A percentile compares a stretch with the other conserved stretches of the same genome.
These are phyloP conservation scores for Phytophthora lateralis DNA, from an alignment of 352 stramenopile genomes.

Conservation along the genomic window DNA sequence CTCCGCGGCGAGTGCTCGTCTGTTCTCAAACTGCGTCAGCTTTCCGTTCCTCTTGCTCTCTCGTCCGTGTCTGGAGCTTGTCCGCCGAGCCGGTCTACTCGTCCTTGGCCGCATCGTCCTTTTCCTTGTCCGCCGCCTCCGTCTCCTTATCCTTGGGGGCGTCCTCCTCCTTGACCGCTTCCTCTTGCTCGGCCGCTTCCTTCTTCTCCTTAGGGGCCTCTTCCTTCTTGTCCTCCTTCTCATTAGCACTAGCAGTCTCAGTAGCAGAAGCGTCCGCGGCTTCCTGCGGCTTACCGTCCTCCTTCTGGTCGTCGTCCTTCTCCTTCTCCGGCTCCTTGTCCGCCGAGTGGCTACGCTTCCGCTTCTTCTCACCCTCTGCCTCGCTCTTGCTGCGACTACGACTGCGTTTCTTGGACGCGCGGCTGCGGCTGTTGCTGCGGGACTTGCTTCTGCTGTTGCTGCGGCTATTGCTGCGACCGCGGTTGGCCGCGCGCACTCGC, in stretches of 20 bases:
- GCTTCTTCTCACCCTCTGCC: conserved; percentile 39
- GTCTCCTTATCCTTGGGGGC: conserved; percentile 21
- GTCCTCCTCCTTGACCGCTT: conserved; percentile 16
- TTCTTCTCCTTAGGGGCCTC: conserved; percentile 31
- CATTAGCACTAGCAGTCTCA: conserved; percentile 11
- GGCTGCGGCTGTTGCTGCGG: conserved; percentile 44
- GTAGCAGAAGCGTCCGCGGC: conserved; percentile 4
- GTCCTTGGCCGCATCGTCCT: conserved; percentile 20
- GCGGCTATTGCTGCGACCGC: conserved; percentile 38
- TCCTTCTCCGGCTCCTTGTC: conserved; percentile 31
- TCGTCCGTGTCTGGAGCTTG: conserved; percentile 15
- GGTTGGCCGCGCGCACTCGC: conserved; percentile 40
- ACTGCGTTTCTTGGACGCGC: conserved; percentile 42
- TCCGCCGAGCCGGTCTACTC: conserved; percentile 24
- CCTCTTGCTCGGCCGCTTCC: conserved; percentile 19
- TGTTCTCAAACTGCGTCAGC: conserved; percentile 31
- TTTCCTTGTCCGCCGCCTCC: conserved; percentile 18
- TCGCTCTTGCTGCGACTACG: conserved; percentile 42
- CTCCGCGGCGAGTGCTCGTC: conserved; percentile 26
- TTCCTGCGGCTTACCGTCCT: conserved; percentile 15
- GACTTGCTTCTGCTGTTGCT: conserved; percentile 50
- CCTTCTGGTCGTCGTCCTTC: conserved; percentile 25
- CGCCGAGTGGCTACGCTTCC: conserved; percentile 40
- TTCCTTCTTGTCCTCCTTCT: conserved; percentile 27
- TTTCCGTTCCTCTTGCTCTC: conserved; percentile 22